Base-by-base conservation (phyloP, 1,284 basidiomycete species). In the Ceratobasidium sp. region DNA sequence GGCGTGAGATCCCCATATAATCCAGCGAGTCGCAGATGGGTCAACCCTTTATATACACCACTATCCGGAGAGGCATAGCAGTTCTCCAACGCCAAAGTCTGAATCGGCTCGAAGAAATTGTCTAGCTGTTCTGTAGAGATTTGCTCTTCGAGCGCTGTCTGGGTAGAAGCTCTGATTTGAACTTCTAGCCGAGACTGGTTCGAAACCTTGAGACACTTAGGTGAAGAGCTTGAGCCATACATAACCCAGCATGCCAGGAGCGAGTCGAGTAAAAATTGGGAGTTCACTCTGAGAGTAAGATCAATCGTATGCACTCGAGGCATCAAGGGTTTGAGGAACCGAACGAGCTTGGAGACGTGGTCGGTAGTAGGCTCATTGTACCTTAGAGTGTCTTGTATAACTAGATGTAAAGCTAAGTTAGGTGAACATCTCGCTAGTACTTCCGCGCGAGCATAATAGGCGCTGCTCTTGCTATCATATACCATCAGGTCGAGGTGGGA, bases 401-500 rank as follows among this genome's bases (percentile, higher is more conserved):
- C 57, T 13, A 59, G 23, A 17, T 59, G 57, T 7, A 59, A 26
- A 26, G 57, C 9, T 59, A 9, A 9, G n/a, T 33, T 28, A 5
- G 12, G n/a, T 17, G 26, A 26, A 26, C n/a, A 13, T 10, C 12
- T 9, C 9, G 26, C 23, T 10, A 38, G n/a, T 5, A 15, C 5
- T 17, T 26, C 57, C 5, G 57, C 57, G 33, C 33, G 26, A 13
- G 9, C 10, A 59, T 59, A 59, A 59, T 59, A 59, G 6, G 23
- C 26, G 26, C 17, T 59, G 6, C 26, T 26, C 9, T 5, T 28
- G 12, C 28, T 26, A 28, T 26, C 57, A 17, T 26, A 7, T 5
- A 59, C 26, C 3, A 59, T 28, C 10, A 59, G 57, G 57, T 59
- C 57, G 10, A 59, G n/a, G 57, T 59, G 57, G 9, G 57, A 59